Conservation (phyloP, 306 rosid species). For the Pyrus bretschneideri region DNA sequence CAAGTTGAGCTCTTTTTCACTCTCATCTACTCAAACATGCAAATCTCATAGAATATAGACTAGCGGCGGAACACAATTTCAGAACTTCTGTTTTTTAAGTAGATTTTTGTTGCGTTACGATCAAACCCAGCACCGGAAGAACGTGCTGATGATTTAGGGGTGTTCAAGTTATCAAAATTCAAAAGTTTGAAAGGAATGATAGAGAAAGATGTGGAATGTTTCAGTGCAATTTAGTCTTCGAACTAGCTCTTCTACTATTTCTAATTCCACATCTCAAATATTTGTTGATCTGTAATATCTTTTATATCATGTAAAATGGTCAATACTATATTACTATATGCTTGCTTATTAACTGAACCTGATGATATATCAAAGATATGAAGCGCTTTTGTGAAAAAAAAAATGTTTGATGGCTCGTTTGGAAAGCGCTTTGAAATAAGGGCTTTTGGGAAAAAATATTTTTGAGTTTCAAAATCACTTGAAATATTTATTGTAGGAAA, state of each 20-base stretch:
- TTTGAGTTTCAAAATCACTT: no score
- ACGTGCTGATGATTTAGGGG: constrained; percentile 13
- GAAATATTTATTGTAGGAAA: no score
- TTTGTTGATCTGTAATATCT: constrained; percentile 8
- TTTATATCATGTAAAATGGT: background rate
- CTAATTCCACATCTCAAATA: constrained; percentile 10
- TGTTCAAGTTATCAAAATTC: constrained; percentile 4
- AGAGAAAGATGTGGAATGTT: constrained; percentile 24
- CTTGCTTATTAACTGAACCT: no score
- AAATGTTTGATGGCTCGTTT: no score
- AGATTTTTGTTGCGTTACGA: constrained; percentile 17
- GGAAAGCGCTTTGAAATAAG: no score
- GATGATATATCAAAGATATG: no score
- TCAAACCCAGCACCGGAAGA: constrained; percentile 30
- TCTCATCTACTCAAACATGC: constrained; percentile 70
- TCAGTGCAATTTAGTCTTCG: constrained; percentile 10
- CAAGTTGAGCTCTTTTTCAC: constrained; percentile 85
- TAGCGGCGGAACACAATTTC: constrained; percentile 22
- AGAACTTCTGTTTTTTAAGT: constrained; percentile 23
- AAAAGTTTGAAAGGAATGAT: constrained; percentile 16
- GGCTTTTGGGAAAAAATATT: no score
- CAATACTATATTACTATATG: no score
- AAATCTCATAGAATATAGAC: constrained; percentile 38
- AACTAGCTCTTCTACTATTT: background rate
- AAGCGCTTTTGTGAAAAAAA: no score